Base-by-base conservation (phyloP, 768 basidiomycete genomes). In the Podaxis pistillaris region DNA sequence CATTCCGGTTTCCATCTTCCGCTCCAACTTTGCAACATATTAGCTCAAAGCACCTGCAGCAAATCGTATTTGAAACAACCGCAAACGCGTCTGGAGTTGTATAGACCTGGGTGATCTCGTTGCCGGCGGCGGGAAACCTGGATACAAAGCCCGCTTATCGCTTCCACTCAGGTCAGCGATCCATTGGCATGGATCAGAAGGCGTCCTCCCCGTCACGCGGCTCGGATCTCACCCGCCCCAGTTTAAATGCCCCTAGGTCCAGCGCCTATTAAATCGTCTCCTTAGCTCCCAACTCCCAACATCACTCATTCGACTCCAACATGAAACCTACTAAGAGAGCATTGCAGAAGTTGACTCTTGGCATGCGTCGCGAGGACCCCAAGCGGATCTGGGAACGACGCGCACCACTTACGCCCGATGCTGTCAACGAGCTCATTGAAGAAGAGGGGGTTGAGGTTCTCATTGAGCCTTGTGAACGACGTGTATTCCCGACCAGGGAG, bases 321-420 rank as follows among this genome's bases (percentile, higher is more conserved):
- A 62, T 62, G 61, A 47, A 44, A 13, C 44, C 61, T 13, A 56
- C 54, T 2, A 56, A 52, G 46, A 50, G 46, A 40, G 54, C 47
- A 0, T 28, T 62, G n/a, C 61, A 62, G 55, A 62, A 62, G n/a
- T 19, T 62, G 13, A 50, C 55, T 17, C 46, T 60, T 19, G 50
- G 19, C 11, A 60, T 50, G 56, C 78, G 92, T 17, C 84, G 89
- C 41, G 95, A 97, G 72, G 90, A 96, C 70, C 87, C 90, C 0
- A 66, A 74, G 33, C 78, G 95, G 56, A 85, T 92, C 60, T 97
- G 94, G 94, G 95, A 96, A 71, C 82, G 95, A 8, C 82, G 95
- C 17, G 86, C 83, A 33, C 94, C 95, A 2, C 77, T 97, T 50
- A 92, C 91, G 0, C 95, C 95, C 0, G 82, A 83, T 3, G 86